Evolutionary conservation across 2,329 filamentous ascomycete genomes (phyloP), one percentile per base, ranked within the genome.

Genomic region (Stagonosporopsis chrysanthemi): DNA sequence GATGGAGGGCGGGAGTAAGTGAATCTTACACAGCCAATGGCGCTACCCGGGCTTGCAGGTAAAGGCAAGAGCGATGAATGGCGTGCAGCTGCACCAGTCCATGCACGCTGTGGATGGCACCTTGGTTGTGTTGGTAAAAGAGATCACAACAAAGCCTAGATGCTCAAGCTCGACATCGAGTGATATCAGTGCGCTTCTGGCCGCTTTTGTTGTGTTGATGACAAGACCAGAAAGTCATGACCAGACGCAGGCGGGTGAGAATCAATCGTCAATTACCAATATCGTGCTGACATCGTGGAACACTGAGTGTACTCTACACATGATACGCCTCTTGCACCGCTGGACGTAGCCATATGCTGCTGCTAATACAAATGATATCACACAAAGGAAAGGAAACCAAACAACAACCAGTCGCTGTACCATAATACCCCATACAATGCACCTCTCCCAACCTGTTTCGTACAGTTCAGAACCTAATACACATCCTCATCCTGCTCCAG

Each of bases 401-500:
- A 31, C 29, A 31, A 31, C 26, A 4, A 14, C 12, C 29, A 33
- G 15, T 26, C 24, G 8, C 31, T 19, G 19, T 19, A 19, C 19
- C 19, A 19, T 19, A 19, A 19, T 3, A 19, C 19, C 19, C 19
- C 31, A 33, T 33, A n/a, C 14, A n/a, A 33, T 33, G 31, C 31
- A 33, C 31, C 14, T 2, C 8, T 9, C 31, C 31, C 12, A 33
- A 15, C 3, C 29, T 14, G 8, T 31, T 19, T 19, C 28, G 31
- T 33, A 33, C 29, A 12, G 6, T 4, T 6, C 7, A 31, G 11
- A 31, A 31, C 6, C 39, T 51, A 59, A 17, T 59, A 59, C 42
- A 52, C 38, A n/a, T 60, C 53, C 45, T 60, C 57, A 14, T 58
- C 56, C 29, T 40, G 12, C 40, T 52, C 52, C 14, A 43, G 47